Percentiles rank a stretch among this genome's conserved stretches.
Conservation (phyloP, 2,329 filamentous ascomycete species). For the Penicillium sp. region DNA sequence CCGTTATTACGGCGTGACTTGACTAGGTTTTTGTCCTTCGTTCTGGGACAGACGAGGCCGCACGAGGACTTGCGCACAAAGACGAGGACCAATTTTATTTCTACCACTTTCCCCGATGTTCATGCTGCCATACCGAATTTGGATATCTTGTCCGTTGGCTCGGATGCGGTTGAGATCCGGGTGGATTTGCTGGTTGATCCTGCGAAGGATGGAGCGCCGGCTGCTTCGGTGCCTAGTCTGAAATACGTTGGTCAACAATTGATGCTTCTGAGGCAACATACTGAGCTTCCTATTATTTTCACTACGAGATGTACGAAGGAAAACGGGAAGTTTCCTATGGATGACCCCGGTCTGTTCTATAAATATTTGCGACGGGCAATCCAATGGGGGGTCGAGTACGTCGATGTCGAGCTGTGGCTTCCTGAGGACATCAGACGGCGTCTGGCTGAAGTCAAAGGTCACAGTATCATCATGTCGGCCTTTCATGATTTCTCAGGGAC, state of each 20-base stretch:
- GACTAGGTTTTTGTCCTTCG: constrained; percentile 71
- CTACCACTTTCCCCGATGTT: constrained; percentile 82
- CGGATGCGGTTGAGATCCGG: constrained; percentile 77
- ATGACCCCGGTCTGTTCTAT: constrained; percentile 68
- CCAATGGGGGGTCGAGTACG: constrained; percentile 84
- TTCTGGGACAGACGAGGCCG: constrained; percentile 70
- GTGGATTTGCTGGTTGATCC: constrained; percentile 77
- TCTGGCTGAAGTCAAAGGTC: constrained; percentile 65
- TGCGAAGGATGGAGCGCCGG: constrained; percentile 52
- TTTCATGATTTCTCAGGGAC: constrained; percentile 83
- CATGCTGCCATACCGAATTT: constrained; percentile 76
- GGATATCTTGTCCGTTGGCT: constrained; percentile 79
- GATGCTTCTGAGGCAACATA: constrained; percentile 75
- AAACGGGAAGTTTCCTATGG: constrained; percentile 80
- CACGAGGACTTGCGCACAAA: constrained; percentile 68
- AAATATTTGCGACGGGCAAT: constrained; percentile 77
- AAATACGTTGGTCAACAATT: constrained; percentile 82
- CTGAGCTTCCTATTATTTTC: constrained; percentile 84
- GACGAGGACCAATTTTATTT: constrained; percentile 75
- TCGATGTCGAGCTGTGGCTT: constrained; percentile 83
- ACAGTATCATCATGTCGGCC: constrained; percentile 82
- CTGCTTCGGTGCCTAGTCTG: constrained; percentile 65
- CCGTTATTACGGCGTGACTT: constrained; percentile 70
- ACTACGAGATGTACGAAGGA: constrained; percentile 76
- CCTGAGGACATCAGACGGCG: constrained; percentile 67